These are phyloP conservation scores for Aegilops speltoides DNA, from an alignment of 176 grass and related monocot species.

Conservation along the genomic window DNA sequence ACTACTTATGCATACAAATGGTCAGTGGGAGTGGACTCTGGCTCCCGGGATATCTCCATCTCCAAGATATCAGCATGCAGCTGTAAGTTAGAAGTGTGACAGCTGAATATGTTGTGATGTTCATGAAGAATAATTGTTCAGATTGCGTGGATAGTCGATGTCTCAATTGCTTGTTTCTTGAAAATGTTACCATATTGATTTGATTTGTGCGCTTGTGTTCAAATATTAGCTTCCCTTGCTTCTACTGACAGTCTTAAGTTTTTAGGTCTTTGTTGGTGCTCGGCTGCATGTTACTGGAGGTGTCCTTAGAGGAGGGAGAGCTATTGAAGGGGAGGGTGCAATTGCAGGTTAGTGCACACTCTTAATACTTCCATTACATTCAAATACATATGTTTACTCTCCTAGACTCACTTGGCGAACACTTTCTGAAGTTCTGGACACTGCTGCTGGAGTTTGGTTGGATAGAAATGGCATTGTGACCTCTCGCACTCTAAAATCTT, in stretches of 20 bases:
- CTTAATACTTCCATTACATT: not conserved
- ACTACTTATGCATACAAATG: slow-evolving; percentile 98
- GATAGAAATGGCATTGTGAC: slow-evolving; percentile 97
- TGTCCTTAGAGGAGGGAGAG: slow-evolving; percentile 91
- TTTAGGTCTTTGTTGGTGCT: slow-evolving; percentile 93
- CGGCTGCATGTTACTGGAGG: slow-evolving; percentile 98
- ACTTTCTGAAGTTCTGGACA: slow-evolving; percentile 83
- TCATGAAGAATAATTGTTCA: not conserved
- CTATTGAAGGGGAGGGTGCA: slow-evolving; percentile 87
- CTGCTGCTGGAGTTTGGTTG: slow-evolving; percentile 99
- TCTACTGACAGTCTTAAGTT: slow-evolving; percentile 42
- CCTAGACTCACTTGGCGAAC: slow-evolving; percentile 27
- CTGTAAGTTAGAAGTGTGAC: slow-evolving; percentile 61
- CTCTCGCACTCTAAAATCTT: slow-evolving; percentile 68
- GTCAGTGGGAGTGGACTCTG: slow-evolving; percentile 98
- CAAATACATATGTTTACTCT: slow-evolving; percentile 23
- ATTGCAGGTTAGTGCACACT: slow-evolving; percentile 66
- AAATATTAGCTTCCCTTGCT: slow-evolving; percentile 28
- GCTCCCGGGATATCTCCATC: slow-evolving; percentile 95
- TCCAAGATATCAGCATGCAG: slow-evolving; percentile 98
- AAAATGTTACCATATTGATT: slow-evolving; percentile 19
- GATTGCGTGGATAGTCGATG: not conserved
- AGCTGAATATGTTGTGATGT: slow-evolving; percentile 31
- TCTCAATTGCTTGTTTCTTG: slow-evolving; percentile 21
- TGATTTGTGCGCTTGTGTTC: slow-evolving; percentile 12